Base-by-base conservation (phyloP, 2,329 filamentous ascomycete genomes). In the Nigrospora sphaerica region DNA sequence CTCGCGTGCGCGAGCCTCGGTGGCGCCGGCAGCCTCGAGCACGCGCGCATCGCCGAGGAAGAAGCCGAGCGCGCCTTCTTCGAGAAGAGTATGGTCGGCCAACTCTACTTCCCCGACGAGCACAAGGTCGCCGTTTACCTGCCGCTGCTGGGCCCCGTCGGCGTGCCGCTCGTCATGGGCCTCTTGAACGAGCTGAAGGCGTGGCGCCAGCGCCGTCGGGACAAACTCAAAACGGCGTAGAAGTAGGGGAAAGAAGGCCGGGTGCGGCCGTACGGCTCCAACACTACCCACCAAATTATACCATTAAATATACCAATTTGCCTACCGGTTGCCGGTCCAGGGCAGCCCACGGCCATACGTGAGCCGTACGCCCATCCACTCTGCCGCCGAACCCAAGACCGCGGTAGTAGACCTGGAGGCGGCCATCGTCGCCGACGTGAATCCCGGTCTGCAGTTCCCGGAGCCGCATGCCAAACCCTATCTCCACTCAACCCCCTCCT, bases 81-180 rank as follows among this genome's bases (percentile, higher is more conserved):
- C 56, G 93, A 98, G 67, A 95, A 95, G 68, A 95, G 88, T 60
- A 98, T 98, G 93, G 93, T 98, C 12, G 93, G 91, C 0, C 93
- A 97, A 69, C 84, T 97, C 2, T 98, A 97, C 66, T 98, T 98
- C 65, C 93, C 93, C 0, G 93, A 98, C 60, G 93, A 98, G 69
- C 93, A 98, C 66, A 98, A 97, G 67, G 81, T 98, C 19, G 93
- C 93, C 0, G 93, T 98, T 1, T 98, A 98, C 63, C 68, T 98
- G 57, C 93, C 93, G 1, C 70, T 98, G 12, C 69, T 98, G 36
- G 93, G 93, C 1, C 93, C 93, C 0, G 83, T 97, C 36, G 90
- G 88, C 5, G 92, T 97, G 12, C 93, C 93, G 34, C 69, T 98
- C 42, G 64, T 96, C 7, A 87, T 96, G 78, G 86, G 86, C 4